Evolutionary conservation across 2,329 filamentous ascomycete genomes (phyloP).

Genomic region (Leptographium wingfieldii): DNA sequence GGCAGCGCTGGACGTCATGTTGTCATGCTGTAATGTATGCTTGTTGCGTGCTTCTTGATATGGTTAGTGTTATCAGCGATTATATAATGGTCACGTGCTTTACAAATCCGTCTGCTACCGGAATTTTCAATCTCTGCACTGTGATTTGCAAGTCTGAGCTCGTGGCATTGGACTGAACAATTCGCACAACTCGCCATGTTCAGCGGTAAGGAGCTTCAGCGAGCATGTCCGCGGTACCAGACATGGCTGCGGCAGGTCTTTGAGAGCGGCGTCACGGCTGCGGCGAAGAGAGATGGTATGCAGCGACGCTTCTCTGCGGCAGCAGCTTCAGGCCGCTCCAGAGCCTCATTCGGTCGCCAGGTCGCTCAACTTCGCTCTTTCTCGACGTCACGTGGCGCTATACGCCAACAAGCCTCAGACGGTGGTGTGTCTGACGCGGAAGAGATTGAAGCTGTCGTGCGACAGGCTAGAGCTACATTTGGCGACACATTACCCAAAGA

Average conservation of each 20-base stretch:
- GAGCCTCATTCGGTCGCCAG: neutral
- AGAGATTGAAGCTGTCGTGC: slow-evolving; percentile 51
- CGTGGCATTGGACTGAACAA: neutral
- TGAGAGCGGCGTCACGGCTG: neutral
- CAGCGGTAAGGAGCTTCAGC: slow-evolving; percentile 9
- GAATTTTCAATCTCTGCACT: slow-evolving; percentile 11
- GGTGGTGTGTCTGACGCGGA: neutral
- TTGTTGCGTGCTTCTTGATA: neutral
- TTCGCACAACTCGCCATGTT: slow-evolving; percentile 4
- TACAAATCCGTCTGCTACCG: neutral
- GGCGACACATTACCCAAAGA: slow-evolving; percentile 63
- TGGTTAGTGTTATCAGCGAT: neutral
- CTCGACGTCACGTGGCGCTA: slow-evolving; percentile 3
- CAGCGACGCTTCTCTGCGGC: neutral
- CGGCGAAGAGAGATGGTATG: neutral
- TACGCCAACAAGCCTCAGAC: neutral
- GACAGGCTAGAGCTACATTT: slow-evolving; percentile 60
- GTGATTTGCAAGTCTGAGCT: slow-evolving; percentile 6
- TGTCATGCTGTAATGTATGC: neutral
- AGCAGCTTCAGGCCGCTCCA: neutral
- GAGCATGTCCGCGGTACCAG: slow-evolving; percentile 12
- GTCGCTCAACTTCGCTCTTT: neutral
- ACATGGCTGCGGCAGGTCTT: slow-evolving; percentile 12
- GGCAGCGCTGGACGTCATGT: slow-evolving; percentile 9
- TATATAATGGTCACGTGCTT: neutral